Conservation (phyloP, 2,329 filamentous ascomycete species). For the Fusarium denticulatum region DNA sequence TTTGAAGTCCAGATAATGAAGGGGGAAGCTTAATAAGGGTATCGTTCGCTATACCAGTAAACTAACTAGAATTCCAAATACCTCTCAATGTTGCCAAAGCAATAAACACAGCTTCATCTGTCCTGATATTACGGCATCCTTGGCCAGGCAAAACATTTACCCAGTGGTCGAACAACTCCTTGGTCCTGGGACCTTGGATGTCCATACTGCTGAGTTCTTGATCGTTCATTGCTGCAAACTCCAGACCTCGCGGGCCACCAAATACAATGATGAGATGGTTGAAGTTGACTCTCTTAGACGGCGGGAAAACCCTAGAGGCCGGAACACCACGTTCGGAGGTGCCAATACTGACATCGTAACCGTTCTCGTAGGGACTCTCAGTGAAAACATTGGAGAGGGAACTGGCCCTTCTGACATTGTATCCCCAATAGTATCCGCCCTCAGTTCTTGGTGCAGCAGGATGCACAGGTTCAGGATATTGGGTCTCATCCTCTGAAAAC, state of each 20-base stretch:
- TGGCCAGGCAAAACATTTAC: conserved; percentile 83
- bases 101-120: conserved; percentile 85
- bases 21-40: conserved; percentile 25
- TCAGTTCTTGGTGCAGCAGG: conserved; percentile 77
- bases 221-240: conserved; percentile 75
- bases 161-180: conserved; percentile 84
- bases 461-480: conserved; percentile 67
- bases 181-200: conserved; percentile 70
- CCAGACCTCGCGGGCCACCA: conserved; percentile 82
- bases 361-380: conserved; percentile 76
- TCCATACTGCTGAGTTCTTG: conserved; percentile 66
- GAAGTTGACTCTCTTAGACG: conserved; percentile 59
- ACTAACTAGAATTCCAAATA: conserved; percentile 58
- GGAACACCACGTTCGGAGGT: conserved; percentile 80
- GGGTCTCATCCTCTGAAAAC: conserved; percentile 62
- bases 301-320: conserved; percentile 57
- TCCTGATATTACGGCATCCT: conserved; percentile 83
- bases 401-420: conserved; percentile 71
- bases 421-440: conserved; percentile 89
- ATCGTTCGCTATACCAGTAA: conserved; percentile 35
- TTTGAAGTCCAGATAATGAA: background rate
- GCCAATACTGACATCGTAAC: conserved; percentile 85
- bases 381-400: conserved; percentile 80
- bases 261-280: conserved; percentile 82
- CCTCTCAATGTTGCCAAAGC: conserved; percentile 74